Evolutionary conservation across 192 early-diverging fungal genomes (phyloP), one percentile per base, ranked within the genome.

Genomic region (Coemansia sp.): DNA sequence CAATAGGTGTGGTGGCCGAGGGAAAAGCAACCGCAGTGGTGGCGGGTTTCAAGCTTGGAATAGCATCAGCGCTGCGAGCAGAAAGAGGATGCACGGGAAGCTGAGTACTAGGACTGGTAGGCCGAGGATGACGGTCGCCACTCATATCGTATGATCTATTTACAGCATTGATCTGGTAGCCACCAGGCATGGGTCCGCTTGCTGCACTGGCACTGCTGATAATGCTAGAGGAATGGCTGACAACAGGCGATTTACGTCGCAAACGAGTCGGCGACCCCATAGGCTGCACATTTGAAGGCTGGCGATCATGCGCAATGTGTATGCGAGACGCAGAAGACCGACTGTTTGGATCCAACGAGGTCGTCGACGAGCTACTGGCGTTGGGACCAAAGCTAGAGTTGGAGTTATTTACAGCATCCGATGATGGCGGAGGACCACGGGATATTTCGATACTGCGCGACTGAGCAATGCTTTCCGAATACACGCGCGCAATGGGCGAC

Each of bases 391-490:
- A 51, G 69, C 53, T 65, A 5, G 45, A 48, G 45, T 0, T 48
- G 45, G 45, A 48, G 39, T 41, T 41, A 48, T 15, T 15, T 8
- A 3, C 14, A 3, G 45, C 45, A 15, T 15, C 45, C 9, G 9
- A 3, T 0, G 45, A 48, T 48, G 45, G 45, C 8, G 45, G 12
- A 48, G 17, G 39, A 36, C 34, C 69, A 3, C 71, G 71, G 0
- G 64, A 48, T 61, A 78, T 37, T 8, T 64, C 76, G 61, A 72
- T 72, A 12, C 72, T 68, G 53, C 65, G 76, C 18, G 76, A 73
- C 2, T 59, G 64, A 28, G n/a, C 45, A 1, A 60, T 51, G 41
- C 34, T 9, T 15, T 64, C 72, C 32, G 72, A 36, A 45, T 45
- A 70, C 3, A 58, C 43, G 18, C 62, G 51, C 34, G 39, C 28